These are phyloP conservation scores for Xylariomycetidae sp. DNA, from an alignment of 2,329 filamentous ascomycete species.

Conservation along the genomic window DNA sequence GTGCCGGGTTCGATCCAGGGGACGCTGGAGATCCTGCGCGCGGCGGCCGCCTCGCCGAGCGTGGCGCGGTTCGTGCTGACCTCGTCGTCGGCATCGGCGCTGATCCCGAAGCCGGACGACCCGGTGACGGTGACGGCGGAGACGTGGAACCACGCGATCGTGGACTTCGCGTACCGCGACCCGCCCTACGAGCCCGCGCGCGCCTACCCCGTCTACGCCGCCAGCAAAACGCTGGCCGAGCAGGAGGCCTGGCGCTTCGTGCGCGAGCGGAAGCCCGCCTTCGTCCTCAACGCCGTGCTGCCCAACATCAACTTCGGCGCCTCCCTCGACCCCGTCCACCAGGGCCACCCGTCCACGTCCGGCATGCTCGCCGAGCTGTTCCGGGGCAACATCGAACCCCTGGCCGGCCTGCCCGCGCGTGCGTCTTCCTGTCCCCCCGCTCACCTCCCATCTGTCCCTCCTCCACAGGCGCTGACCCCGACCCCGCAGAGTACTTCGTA, in stretches of 20 bases:
- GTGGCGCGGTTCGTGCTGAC: constrained; percentile 19
- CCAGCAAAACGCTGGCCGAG: constrained; percentile 15
- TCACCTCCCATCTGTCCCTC: not conserved
- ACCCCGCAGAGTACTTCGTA: constrained; percentile 34
- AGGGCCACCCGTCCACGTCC: constrained; percentile 11
- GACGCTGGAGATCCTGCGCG: constrained; percentile 8
- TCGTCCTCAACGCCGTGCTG: constrained; percentile 16
- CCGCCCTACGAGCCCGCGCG: constrained; percentile 10
- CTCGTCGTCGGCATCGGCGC: constrained; percentile 12
- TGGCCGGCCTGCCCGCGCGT: constrained; percentile 9
- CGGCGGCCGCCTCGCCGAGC: constrained; percentile 12
- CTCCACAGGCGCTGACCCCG: constrained; percentile 2
- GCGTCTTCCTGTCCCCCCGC: constrained; percentile 2
- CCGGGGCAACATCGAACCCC: constrained; percentile 4
- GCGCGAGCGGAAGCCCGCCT: constrained; percentile 11
- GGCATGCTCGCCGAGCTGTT: constrained; percentile 7
- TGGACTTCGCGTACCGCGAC: constrained; percentile 11
- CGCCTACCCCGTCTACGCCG: constrained; percentile 10
- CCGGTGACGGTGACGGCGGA: constrained; percentile 10
- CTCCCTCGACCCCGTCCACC: constrained; percentile 10
- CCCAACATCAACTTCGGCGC: constrained; percentile 18
- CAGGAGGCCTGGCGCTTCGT: constrained; percentile 17
- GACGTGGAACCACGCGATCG: constrained; percentile 15
- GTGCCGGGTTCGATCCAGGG: constrained; percentile 8
- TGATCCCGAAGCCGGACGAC: constrained; percentile 7